These are phyloP conservation scores for Abortiporus biennis DNA, from an alignment of 1,284 basidiomycete species.

Conservation along the genomic window DNA sequence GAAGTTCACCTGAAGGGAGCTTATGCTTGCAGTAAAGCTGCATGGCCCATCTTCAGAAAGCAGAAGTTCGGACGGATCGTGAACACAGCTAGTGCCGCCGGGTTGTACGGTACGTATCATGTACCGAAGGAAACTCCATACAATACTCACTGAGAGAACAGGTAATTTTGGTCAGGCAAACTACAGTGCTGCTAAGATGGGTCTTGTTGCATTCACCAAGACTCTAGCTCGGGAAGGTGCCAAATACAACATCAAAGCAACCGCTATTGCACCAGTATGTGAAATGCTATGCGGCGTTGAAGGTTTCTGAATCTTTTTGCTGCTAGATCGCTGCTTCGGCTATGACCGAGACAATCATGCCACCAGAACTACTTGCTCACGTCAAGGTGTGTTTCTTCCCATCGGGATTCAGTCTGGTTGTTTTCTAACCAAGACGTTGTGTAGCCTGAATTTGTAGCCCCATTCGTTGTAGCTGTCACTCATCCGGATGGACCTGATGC, in stretches of 20 bases:
- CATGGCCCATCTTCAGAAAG: slow-evolving; percentile 93
- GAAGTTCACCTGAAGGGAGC: slow-evolving; percentile 95
- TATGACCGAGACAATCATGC: slow-evolving; percentile 95
- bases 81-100: slow-evolving; percentile 89
- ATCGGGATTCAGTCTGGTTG: background rate
- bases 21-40: slow-evolving; percentile 93
- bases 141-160: slow-evolving; percentile 24
- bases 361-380: slow-evolving; percentile 92
- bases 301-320: slow-evolving; percentile 1
- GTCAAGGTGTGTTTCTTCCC: slow-evolving; percentile 54
- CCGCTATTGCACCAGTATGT: slow-evolving; percentile 85
- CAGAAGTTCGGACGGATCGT: slow-evolving; percentile 92
- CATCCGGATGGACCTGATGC: slow-evolving; percentile 81
- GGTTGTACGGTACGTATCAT: slow-evolving; percentile 58
- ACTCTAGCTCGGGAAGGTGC: slow-evolving; percentile 88
- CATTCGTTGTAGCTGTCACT: slow-evolving; percentile 77
- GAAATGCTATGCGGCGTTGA: background rate
- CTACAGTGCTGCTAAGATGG: slow-evolving; percentile 89
- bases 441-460: slow-evolving; percentile 89
- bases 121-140: background rate
- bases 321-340: slow-evolving; percentile 82
- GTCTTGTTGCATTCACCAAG: slow-evolving; percentile 85
- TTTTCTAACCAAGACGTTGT: background rate
- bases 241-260: slow-evolving; percentile 90
- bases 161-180: slow-evolving; percentile 98